These are phyloP conservation scores for Ophiosphaerella narmari DNA, from an alignment of 2,329 filamentous ascomycete genomes.

Conservation along the genomic window DNA sequence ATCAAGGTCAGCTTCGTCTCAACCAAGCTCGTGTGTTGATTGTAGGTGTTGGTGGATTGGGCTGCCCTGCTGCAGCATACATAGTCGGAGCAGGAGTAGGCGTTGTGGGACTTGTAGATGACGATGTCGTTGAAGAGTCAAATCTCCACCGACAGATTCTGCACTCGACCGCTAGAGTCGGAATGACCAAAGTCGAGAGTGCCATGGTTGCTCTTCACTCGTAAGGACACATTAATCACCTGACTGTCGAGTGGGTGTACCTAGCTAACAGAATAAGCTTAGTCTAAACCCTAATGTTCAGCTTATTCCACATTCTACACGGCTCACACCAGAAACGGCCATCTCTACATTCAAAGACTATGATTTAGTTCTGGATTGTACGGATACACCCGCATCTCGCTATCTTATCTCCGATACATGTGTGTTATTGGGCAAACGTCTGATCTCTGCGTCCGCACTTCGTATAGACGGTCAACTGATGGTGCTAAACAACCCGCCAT, in stretches of 20 bases:
- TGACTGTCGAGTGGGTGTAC: neutral
- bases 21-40: constrained; percentile 74
- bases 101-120: constrained; percentile 81
- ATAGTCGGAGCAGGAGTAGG: constrained; percentile 88
- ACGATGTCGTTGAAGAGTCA: constrained; percentile 82
- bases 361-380: constrained; percentile 90
- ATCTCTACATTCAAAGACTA: constrained; percentile 69
- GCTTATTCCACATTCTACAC: constrained; percentile 66
- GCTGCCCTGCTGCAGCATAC: constrained; percentile 91
- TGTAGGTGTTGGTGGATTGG: constrained; percentile 85
- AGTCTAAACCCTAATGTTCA: constrained; percentile 74
- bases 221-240: constrained; percentile 39
- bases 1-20: constrained; percentile 73
- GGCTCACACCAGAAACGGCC: constrained; percentile 72
- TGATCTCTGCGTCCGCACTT: constrained; percentile 88
- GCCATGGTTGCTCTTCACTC: constrained; percentile 52
- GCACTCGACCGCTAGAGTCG: constrained; percentile 72
- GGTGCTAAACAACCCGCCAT: constrained; percentile 80
- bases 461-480: constrained; percentile 89
- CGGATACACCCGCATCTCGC: constrained; percentile 87
- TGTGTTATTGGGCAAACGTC: constrained; percentile 75
- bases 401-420: constrained; percentile 93
- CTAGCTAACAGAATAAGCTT: constrained; percentile 9
- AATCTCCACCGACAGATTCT: constrained; percentile 93
- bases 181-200: constrained; percentile 80